Conservation (phyloP, 2,329 filamentous ascomycete genomes). For the Penicillium sp. region DNA sequence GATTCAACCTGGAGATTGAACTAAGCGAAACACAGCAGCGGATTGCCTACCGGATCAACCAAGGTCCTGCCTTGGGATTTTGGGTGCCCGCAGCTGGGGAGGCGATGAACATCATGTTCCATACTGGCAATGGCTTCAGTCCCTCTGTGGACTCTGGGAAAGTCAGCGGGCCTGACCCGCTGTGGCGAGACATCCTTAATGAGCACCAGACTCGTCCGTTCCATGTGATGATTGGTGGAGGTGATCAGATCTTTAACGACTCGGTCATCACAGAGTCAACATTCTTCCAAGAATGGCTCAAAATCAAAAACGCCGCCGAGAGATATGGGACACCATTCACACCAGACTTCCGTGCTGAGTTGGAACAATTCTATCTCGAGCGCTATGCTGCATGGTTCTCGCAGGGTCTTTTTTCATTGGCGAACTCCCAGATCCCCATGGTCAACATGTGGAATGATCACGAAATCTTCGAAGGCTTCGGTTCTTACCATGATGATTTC, state of each 20-base stretch:
- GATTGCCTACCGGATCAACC: constrained; percentile 93
- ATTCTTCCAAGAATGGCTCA: constrained; percentile 79
- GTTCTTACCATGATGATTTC: constrained; percentile 86
- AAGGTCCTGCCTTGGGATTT: constrained; percentile 81
- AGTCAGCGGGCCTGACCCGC: constrained; percentile 86
- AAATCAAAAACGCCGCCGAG: constrained; percentile 70
- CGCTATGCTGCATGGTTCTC: constrained; percentile 95
- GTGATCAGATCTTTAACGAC: constrained; percentile 97
- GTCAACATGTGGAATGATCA: constrained; percentile 98
- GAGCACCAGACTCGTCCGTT: constrained; percentile 87
- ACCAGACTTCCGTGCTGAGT: constrained; percentile 75
- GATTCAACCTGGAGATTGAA: constrained; percentile 92
- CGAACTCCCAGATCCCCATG: constrained; percentile 93
- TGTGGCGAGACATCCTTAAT: constrained; percentile 96
- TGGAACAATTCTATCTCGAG: constrained; percentile 84
- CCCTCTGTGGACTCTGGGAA: constrained; percentile 70
- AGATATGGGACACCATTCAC: constrained; percentile 79
- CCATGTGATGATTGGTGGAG: constrained; percentile 96
- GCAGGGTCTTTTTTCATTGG: constrained; percentile 88
- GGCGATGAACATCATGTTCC: constrained; percentile 98
- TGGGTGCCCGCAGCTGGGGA: constrained; percentile 85
- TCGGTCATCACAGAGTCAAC: constrained; percentile 69
- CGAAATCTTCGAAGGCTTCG: constrained; percentile 85
- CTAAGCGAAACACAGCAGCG: constrained; percentile 72
- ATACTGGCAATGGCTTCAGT: constrained; percentile 96